Conservation (phyloP, 805 yeast genomes). For the Yarrowia osloensis region DNA sequence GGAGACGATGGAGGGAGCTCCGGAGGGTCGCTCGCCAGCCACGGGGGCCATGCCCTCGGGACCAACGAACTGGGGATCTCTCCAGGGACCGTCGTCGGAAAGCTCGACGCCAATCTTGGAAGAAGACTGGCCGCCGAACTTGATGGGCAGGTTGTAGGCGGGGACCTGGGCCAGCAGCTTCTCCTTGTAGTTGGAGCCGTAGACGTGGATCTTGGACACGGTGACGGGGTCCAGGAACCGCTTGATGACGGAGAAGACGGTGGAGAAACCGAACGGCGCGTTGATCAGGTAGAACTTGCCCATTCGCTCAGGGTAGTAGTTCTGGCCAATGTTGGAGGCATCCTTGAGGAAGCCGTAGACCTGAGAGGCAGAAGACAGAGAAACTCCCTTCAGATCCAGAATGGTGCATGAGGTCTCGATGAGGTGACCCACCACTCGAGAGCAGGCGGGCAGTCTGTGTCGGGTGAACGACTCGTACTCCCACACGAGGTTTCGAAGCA, state of each 20-base stretch:
- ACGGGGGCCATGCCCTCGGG: slow-evolving; percentile 92
- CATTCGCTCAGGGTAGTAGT: slow-evolving; percentile 98
- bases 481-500: slow-evolving; percentile 95
- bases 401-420: slow-evolving; percentile 97
- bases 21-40: slow-evolving; percentile 23
- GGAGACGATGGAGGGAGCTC: slow-evolving; percentile 24
- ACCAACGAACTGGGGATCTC: slow-evolving; percentile 82
- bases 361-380: slow-evolving; percentile 77
- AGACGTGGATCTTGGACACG: slow-evolving; percentile 87
- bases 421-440: slow-evolving; percentile 73
- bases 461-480: slow-evolving; percentile 90
- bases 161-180: slow-evolving; percentile 92
- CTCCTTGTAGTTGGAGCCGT: slow-evolving; percentile 74
- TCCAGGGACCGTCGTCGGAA: slow-evolving; percentile 97
- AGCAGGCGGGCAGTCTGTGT: slow-evolving; percentile 90
- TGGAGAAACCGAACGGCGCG: slow-evolving; percentile 96
- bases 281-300: slow-evolving; percentile 94
- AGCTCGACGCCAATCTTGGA: slow-evolving; percentile 76
- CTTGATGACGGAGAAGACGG: slow-evolving; percentile 88
- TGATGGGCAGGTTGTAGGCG: slow-evolving; percentile 83
- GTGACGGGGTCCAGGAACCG: slow-evolving; percentile 97
- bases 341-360: slow-evolving; percentile 88
- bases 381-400: slow-evolving; percentile 91
- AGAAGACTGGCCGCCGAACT: slow-evolving; percentile 83
- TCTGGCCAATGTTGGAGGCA: slow-evolving; percentile 92